Conservation (phyloP, 345 rosid genomes). For the Pistacia atlantica region DNA sequence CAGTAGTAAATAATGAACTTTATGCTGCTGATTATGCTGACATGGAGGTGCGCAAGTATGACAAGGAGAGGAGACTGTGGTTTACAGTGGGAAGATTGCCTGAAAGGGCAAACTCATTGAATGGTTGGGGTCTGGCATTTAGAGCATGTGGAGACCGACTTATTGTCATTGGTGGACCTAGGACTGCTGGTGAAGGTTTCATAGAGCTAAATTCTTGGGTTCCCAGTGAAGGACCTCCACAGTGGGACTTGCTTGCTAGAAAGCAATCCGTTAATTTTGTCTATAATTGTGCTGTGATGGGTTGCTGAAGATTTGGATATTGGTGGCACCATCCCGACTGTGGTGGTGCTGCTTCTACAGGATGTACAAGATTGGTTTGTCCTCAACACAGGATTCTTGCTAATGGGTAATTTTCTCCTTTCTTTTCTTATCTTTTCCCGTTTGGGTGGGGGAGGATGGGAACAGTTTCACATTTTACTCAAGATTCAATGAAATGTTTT, state of each 20-base stretch:
- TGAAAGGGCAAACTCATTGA: conserved; percentile 77
- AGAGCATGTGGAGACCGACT: conserved; percentile 87
- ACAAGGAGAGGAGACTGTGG: conserved; percentile 66
- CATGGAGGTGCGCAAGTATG: conserved; percentile 78
- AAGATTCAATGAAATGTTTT: conserved; percentile 56
- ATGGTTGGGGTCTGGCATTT: conserved; percentile 98
- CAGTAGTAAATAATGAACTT: conserved; percentile 77
- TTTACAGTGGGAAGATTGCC: conserved; percentile 73
- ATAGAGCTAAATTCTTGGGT: conserved; percentile 89
- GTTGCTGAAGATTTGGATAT: conserved; percentile 60
- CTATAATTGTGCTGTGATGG: conserved; percentile 97
- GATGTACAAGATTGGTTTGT: conserved; percentile 45
- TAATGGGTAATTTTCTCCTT: conserved; percentile 58
- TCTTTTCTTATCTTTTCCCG: conserved; percentile 38
- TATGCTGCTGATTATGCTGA: conserved; percentile 87
- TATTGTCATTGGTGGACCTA: conserved; percentile 91
- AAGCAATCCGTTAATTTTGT: conserved; percentile 83
- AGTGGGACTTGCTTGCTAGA: conserved; percentile 76
- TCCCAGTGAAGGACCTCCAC: conserved; percentile 73
- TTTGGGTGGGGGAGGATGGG: conserved; percentile 37
- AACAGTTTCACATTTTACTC: conserved; percentile 56
- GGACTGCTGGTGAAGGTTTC: conserved; percentile 66
- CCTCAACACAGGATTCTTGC: conserved; percentile 45
- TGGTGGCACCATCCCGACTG: conserved; percentile 30
- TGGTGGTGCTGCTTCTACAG: conserved; percentile 33